Percentiles rank a stretch among this genome's conserved stretches.
Conservation (phyloP, 768 basidiomycete species). For the Epithele typhae region DNA sequence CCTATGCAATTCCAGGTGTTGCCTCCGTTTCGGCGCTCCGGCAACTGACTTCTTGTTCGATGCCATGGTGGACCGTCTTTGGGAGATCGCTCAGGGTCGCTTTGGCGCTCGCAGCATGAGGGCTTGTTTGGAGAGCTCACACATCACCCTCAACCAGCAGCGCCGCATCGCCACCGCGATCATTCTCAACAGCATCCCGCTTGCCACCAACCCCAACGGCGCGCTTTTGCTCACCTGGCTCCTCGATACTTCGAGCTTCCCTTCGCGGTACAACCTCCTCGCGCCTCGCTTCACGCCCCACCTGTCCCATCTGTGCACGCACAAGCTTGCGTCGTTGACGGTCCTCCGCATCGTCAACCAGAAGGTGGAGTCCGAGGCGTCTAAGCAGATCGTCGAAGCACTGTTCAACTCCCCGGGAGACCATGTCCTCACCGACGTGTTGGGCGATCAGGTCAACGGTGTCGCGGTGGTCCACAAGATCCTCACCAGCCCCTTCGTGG, state of each 20-base stretch:
- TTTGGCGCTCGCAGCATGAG: constrained; percentile 98
- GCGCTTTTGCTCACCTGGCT: constrained; percentile 95
- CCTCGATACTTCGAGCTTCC: constrained; percentile 90
- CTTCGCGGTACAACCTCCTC: constrained; percentile 90
- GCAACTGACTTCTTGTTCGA: constrained; percentile 96
- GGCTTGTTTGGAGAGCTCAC: constrained; percentile 89
- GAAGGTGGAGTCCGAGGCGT: constrained; percentile 87
- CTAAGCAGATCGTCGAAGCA: constrained; percentile 80
- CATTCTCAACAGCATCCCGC: constrained; percentile 94
- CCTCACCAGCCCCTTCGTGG: constrained; percentile 80
- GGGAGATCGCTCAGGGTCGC: constrained; percentile 97
- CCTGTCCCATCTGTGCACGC: constrained; percentile 93
- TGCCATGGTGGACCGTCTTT: constrained; percentile 95
- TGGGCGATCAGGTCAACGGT: constrained; percentile 96
- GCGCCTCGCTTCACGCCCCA: constrained; percentile 97
- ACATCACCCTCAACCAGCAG: constrained; percentile 84
- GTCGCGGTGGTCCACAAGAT: constrained; percentile 92
- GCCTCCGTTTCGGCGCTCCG: constrained; percentile 86
- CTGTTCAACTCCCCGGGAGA: constrained; percentile 88
- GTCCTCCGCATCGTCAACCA: constrained; percentile 97
- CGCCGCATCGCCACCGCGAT: constrained; percentile 93
- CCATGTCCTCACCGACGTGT: constrained; percentile 87
- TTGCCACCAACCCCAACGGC: constrained; percentile 97
- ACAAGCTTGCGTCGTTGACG: constrained; percentile 93
- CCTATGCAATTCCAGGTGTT: constrained; percentile 51